Base-by-base conservation (phyloP, 805 yeast species). In the Diddensiella caesifluorescens region DNA sequence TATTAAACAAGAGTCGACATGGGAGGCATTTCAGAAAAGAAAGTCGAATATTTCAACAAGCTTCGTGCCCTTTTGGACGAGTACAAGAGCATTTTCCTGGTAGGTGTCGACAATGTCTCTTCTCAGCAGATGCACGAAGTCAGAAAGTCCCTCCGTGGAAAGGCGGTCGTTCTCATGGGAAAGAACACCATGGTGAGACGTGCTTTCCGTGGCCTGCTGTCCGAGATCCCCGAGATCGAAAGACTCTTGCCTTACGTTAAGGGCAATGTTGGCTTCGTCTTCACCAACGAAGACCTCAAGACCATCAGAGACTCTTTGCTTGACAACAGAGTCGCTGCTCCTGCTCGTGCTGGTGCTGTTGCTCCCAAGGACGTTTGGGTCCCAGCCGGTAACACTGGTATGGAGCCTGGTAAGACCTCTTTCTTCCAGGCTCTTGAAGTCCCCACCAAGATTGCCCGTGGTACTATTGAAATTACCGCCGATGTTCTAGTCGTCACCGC, bases 391-490 rank as follows among this genome's bases (percentile, higher is more conserved):
- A 92, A 92, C 95, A 92, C 99, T 62, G 97, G 97, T 84, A 89
- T 92, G 95, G 98, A 92, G 79, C 99, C 99, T 74, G 97, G 97
- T 83, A 92, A 92, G 87, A 92, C 99, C 67, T 92, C 98, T 69
- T 92, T 92, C 95, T 92, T 92, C 97, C 99, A 92, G 82, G 98
- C 99, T 69, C 82, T 92, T 66, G 97, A 97, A 86, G 96, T 92
- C 65, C 98, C 98, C 81, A 92, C 99, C 86, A 92, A 92, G 94
- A 92, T 92, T 88, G 92, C 95, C 74, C 89, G 99, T 85, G 99
- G 99, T 92, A 88, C 96, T 76, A 92, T 92, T 82, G 99, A 92
- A 79, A 92, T 92, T 74, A 88, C 87, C 71, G 73, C 83, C 62
- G 98, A 92, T 68, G 95, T 92, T 65, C 85, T 85, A 79, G 95